Percentiles rank a stretch among this genome's conserved stretches.
Evolutionary conservation across 805 yeast species (phyloP).

Genomic region (Cyberlindnera subsufficiens): DNA sequence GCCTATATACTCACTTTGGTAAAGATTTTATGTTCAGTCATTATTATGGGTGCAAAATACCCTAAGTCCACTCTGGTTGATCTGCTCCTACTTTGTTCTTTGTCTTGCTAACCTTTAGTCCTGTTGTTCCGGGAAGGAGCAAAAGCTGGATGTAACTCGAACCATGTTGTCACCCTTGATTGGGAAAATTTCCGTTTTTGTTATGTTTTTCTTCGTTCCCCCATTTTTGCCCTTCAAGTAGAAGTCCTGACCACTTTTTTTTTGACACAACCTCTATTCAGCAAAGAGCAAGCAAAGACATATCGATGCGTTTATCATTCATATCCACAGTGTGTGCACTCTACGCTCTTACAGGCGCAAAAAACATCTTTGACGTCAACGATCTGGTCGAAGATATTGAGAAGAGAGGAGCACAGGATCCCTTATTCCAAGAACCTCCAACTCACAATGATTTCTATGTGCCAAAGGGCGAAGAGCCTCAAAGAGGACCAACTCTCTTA

Average conservation of each 20-base stretch:
- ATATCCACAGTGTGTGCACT: not conserved
- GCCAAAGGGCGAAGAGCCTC: slow-evolving; percentile 26
- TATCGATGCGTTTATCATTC: not conserved
- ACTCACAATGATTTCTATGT: slow-evolving; percentile 7
- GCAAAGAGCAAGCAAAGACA: too few species aligned
- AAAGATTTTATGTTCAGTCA: slow-evolving; percentile 20
- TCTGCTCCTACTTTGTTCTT: too few species aligned
- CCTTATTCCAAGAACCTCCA: slow-evolving; percentile 17
- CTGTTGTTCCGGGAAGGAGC: too few species aligned
- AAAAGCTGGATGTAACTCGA: too few species aligned
- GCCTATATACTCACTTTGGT: slow-evolving; percentile 15
- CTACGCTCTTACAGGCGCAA: not conserved
- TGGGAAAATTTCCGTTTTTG: too few species aligned
- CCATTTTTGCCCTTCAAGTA: too few species aligned
- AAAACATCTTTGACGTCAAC: slow-evolving; percentile 7
- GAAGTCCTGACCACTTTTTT: too few species aligned
- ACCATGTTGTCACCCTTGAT: too few species aligned
- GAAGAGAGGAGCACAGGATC: slow-evolving; percentile 6
- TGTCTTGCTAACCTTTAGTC: too few species aligned
- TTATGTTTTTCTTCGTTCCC: too few species aligned
- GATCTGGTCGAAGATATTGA: slow-evolving; percentile 2
- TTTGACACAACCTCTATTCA: too few species aligned
- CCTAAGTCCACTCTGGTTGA: not conserved
- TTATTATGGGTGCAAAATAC: not conserved
- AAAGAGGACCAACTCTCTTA: slow-evolving; percentile 21